A percentile compares a stretch with the other conserved stretches of the same genome.
These are phyloP conservation scores for Podaxis mareebaensis DNA, from an alignment of 768 basidiomycete species.

Conservation along the genomic window DNA sequence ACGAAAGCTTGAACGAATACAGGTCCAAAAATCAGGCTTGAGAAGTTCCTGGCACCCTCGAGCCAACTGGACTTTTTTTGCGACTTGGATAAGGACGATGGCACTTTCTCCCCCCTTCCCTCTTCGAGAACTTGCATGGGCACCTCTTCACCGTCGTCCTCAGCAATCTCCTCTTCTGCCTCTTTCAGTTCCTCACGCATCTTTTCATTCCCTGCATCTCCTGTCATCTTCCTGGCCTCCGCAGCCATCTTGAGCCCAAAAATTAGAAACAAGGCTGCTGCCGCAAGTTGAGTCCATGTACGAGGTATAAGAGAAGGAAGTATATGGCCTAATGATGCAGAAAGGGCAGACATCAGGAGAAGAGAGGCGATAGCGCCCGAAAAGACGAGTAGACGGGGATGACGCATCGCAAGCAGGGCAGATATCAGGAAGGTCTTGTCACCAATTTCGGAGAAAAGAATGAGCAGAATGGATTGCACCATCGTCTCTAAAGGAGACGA, in stretches of 20 bases:
- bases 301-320: conserved; percentile 80
- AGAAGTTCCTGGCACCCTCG: conserved; percentile 82
- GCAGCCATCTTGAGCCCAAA: conserved; percentile 90
- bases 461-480: conserved; percentile 83
- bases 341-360: conserved; percentile 90
- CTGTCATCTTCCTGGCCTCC: conserved; percentile 81
- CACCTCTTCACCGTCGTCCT: conserved; percentile 60
- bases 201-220: conserved; percentile 62
- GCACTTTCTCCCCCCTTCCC: conserved; percentile 39
- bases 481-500: conserved; percentile 46
- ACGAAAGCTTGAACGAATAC: conserved; percentile 95
- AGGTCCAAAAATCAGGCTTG: conserved; percentile 80
- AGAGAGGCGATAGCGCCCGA: conserved; percentile 86
- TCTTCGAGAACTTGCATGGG: conserved; percentile 80
- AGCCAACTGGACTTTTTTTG: conserved; percentile 24
- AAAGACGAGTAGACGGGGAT: conserved; percentile 85
- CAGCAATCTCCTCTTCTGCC: conserved; percentile 93
- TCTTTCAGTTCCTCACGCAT: conserved; percentile 94
- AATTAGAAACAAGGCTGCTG: conserved; percentile 82
- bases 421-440: conserved; percentile 95
- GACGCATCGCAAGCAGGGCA: conserved; percentile 87
- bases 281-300: conserved; percentile 67
- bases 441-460: conserved; percentile 90
- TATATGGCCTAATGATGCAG: conserved; percentile 90
- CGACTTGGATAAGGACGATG: conserved; percentile 20